Base-by-base conservation (phyloP, 2,329 filamentous ascomycete genomes). In the Ceratocystis alfenasii region DNA sequence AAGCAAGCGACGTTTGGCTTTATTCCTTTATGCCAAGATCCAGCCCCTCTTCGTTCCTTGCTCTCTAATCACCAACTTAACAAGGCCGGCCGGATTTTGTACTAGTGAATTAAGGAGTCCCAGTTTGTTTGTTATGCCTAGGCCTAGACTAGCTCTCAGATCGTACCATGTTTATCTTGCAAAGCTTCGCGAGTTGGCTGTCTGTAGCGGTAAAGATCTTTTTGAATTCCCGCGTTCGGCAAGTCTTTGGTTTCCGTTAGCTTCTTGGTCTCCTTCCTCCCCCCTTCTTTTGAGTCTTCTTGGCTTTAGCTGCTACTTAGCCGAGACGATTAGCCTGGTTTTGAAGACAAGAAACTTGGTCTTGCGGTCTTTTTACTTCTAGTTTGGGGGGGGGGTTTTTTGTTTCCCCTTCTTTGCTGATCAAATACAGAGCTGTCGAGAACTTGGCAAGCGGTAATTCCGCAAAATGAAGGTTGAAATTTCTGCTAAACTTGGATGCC, bases 171-270 rank as follows among this genome's bases (percentile, higher is more conserved):
- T 41, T 41, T 41, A 41, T 41, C 10, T 41, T 41, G 10, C 36
- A 41, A 41, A 41, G 36, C 10, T 41, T 41, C 36, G 36, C 36
- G 36, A 12, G 36, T 41, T 41, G 10, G 10, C 10, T 41, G 10
- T 41, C 36, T 41, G 10, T 41, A 41, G 36, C 10, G 36, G 36
- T 4, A 41, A 41, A 15, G 1, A 5, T 8, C 10, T 25, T n/a
- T 50, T 8, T 17, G 22, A 10, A 28, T 57, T 57, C 53, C 53
- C 30, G 53, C 25, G 53, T 57, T 30, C 22, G 22, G 53, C 53
- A 57, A 57, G 53, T 57, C 53, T n/a, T 57, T 30, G 22, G 28
- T 30, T 33, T 57, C 53, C 53, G 46, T 50, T 41, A 41, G n/a
- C 17, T 50, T 20, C 20, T 22, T 17, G 50, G 20, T 22, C 20